phyloP scores from a whole-genome alignment of 768 basidiomycete species.

The Phylloporus sp. region DNA sequence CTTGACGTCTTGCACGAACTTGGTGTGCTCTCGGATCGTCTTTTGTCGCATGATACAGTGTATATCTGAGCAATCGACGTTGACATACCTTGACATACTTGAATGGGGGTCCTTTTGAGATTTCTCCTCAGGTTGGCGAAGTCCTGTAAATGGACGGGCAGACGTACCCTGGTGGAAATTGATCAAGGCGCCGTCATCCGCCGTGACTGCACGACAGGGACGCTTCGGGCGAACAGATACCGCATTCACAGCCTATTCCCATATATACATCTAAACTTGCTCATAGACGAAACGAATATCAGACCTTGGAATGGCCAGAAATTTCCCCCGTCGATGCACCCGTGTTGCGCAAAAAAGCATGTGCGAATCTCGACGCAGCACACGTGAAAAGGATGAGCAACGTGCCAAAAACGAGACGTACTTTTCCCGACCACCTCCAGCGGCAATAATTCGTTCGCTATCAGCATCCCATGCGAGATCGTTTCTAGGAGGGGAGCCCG shows the following conservation, averaged over 20 bases:
- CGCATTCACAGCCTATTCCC: constrained; percentile 69
- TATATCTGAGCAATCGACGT: background rate
- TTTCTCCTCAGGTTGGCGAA: background rate
- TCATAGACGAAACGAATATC: background rate
- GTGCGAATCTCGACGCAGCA: constrained; percentile 55
- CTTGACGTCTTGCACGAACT: constrained; percentile 87
- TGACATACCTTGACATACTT: constrained; percentile 73
- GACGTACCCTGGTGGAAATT: constrained; percentile 72
- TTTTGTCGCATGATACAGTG: constrained; percentile 23
- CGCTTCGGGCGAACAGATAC: constrained; percentile 84
- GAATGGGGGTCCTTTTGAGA: constrained; percentile 66
- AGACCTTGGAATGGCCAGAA: constrained; percentile 81
- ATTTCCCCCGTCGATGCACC: constrained; percentile 88
- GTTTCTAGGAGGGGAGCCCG: constrained; percentile 47
- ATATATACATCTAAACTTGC: background rate
- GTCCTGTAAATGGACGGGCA: background rate
- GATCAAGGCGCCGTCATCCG: constrained; percentile 76
- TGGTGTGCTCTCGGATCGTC: constrained; percentile 84
- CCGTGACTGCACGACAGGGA: constrained; percentile 88
- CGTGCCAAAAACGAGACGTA: constrained; percentile 21
- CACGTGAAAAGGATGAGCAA: background rate
- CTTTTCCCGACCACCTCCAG: constrained; percentile 91
- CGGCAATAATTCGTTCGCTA: constrained; percentile 92
- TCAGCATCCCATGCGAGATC: constrained; percentile 97
- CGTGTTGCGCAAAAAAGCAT: constrained; percentile 78